A percentile compares a stretch with the other conserved stretches of the same genome.
Conservation (phyloP, 257 asterid genomes). For the Jacaranda mimosifolia region DNA sequence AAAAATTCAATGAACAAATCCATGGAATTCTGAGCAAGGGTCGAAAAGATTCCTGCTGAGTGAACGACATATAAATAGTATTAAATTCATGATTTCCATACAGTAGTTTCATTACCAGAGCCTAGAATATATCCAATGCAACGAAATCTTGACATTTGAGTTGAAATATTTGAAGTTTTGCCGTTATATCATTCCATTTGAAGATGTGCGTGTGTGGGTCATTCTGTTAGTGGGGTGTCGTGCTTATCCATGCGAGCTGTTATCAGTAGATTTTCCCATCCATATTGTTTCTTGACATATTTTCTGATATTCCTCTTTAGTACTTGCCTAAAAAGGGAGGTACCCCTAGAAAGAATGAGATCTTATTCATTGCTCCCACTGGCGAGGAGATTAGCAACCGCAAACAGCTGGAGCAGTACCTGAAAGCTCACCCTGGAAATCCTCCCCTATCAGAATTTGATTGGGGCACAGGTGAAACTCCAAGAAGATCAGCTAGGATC, state of each 20-base stretch:
- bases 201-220: too few relatives aligned
- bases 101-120: neutral
- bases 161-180: neutral
- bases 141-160: neutral
- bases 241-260: too few relatives aligned
- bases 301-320: constrained; percentile 50
- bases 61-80: neutral
- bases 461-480: constrained; percentile 97
- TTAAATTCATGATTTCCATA: neutral
- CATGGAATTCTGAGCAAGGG: neutral
- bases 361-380: constrained; percentile 77
- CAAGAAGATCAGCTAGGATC: constrained; percentile 93
- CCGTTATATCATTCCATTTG: too few relatives aligned
- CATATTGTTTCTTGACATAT: neutral
- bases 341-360: constrained; percentile 75
- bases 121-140: neutral
- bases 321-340: constrained; percentile 69
- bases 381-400: constrained; percentile 85
- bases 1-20: neutral
- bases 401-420: constrained; percentile 78
- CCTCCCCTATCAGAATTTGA: constrained; percentile 82
- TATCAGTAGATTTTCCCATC: neutral
- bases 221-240: too few relatives aligned
- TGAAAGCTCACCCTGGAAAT: constrained; percentile 75
- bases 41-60: neutral